Percentiles rank a stretch among this genome's conserved stretches.
phyloP scores from a whole-genome alignment of 1,284 basidiomycete genomes.

The Pseudozyma pruni region DNA sequence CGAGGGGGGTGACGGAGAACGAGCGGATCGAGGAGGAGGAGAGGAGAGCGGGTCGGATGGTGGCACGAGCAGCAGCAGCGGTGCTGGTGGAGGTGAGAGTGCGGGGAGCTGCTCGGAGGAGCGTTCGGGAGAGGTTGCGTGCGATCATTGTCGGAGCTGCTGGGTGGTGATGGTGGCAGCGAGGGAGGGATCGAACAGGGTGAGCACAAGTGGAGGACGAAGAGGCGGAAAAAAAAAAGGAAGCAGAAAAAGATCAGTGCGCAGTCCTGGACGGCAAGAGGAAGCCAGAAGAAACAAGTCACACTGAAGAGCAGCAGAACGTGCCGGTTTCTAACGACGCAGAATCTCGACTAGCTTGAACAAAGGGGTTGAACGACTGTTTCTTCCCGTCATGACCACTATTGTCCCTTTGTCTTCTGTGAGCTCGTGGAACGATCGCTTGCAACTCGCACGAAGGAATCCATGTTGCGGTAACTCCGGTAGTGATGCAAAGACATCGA shows the following conservation, averaged over 20 bases:
- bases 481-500: too few relatives aligned
- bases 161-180: constrained; percentile 1
- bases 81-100: not conserved
- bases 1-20: constrained; percentile 16
- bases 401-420: too few relatives aligned
- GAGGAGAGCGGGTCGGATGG: constrained; percentile 5
- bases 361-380: too few relatives aligned
- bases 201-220: constrained; percentile 14
- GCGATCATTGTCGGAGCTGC: constrained; percentile 17
- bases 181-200: constrained; percentile 5
- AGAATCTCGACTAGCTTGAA: not conserved
- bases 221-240: not conserved
- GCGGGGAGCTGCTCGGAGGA: constrained; percentile 10
- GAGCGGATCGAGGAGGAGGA: not conserved
- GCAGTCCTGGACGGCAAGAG: not conserved
- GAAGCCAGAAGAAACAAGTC: constrained; percentile 20
- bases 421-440: too few relatives aligned
- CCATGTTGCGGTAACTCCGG: too few relatives aligned
- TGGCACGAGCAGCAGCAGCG: constrained; percentile 1
- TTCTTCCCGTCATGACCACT: too few relatives aligned
- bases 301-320: too few relatives aligned
- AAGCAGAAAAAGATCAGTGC: constrained; percentile 14
- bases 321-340: not conserved
- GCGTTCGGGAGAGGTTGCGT: constrained; percentile 17
- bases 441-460: too few relatives aligned